These are phyloP conservation scores for Nakazawaea ishiwadae DNA, from an alignment of 805 yeast species.

Conservation along the genomic window DNA sequence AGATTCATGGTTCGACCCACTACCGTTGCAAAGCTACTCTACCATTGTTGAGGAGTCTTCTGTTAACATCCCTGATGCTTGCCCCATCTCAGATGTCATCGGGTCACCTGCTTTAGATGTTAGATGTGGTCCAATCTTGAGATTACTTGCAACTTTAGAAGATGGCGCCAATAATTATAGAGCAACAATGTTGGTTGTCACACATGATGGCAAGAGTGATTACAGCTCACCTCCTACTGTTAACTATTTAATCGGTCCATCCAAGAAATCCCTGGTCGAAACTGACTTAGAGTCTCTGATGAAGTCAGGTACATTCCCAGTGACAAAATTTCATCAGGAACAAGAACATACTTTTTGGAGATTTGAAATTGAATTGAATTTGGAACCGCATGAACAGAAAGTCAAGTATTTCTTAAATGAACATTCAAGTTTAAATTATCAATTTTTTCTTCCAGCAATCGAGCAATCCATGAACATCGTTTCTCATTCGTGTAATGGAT, in stretches of 20 bases:
- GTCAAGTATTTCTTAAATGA: conserved; percentile 58
- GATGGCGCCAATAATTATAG: conserved; percentile 46
- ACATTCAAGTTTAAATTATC: conserved; percentile 34
- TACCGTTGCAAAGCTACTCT: conserved; percentile 23
- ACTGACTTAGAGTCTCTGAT: conserved; percentile 11
- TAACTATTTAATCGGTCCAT: conserved; percentile 32
- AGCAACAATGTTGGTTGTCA: conserved; percentile 65
- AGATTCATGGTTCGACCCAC: conserved; percentile 23
- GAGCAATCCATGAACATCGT: conserved; percentile 73
- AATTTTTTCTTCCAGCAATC: conserved; percentile 65
- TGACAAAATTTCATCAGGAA: conserved; percentile 36
- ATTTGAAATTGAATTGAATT: conserved; percentile 47
- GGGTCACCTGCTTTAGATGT: conserved; percentile 35
- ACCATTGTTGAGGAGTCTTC: conserved; percentile 18
- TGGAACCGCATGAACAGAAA: conserved; percentile 50
- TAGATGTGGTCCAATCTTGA: conserved; percentile 73
- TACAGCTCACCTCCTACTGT: conserved; percentile 23
- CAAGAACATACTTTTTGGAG: conserved; percentile 52
- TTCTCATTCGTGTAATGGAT: conserved; percentile 89
- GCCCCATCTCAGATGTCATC: conserved; percentile 14
- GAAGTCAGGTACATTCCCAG: conserved; percentile 40
- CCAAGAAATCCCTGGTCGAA: conserved; percentile 16
- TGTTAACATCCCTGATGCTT: conserved; percentile 8
- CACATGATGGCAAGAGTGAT: conserved; percentile 33
- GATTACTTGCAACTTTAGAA: conserved; percentile 63